A percentile compares a stretch with the other conserved stretches of the same genome.
Conservation (phyloP, 2,329 filamentous ascomycete species). For the Eurotiales sp. region DNA sequence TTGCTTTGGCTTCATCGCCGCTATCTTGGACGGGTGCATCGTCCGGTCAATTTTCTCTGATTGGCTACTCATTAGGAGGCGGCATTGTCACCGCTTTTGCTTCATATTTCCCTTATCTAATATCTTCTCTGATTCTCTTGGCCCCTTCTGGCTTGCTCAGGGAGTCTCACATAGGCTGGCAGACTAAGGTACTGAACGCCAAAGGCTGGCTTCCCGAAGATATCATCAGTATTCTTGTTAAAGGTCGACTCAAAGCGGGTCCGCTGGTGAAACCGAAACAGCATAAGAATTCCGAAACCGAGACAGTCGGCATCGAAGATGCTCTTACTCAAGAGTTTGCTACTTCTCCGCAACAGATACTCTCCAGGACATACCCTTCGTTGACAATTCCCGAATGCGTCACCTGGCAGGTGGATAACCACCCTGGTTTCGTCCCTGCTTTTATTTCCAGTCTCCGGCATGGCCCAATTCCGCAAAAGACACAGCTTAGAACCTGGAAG, state of each 20-base stretch:
- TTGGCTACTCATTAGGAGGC: conserved; percentile 79
- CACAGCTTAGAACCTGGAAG: conserved; percentile 56
- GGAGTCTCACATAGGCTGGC: conserved; percentile 57
- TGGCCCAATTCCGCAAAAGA: conserved; percentile 64
- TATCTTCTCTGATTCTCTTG: conserved; percentile 69
- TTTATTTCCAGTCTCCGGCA: conserved; percentile 69
- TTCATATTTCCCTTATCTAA: conserved; percentile 62
- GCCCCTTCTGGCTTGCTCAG: conserved; percentile 75
- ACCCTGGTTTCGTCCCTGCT: conserved; percentile 64
- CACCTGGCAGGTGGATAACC: conserved; percentile 64
- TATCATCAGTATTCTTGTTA: conserved; percentile 52
- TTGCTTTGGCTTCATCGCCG: conserved; percentile 66
- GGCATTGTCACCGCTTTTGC: conserved; percentile 69
- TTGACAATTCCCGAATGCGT: conserved; percentile 62
- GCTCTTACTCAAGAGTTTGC: conserved; percentile 40
- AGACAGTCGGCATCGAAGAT: conserved; percentile 34
- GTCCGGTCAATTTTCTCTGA: conserved; percentile 59
- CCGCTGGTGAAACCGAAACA: conserved; percentile 32
- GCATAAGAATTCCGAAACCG: conserved; percentile 26
- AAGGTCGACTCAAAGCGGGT: conserved; percentile 46
- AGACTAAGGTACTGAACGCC: conserved; percentile 61
- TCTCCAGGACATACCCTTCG: conserved; percentile 51
- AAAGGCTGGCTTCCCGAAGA: conserved; percentile 57
- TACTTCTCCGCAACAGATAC: conserved; percentile 31
- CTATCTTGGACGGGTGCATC: conserved; percentile 59